These are phyloP conservation scores for Blastobotrys buckinghamii DNA, from an alignment of 1,139 yeast species.

Conservation along the genomic window DNA sequence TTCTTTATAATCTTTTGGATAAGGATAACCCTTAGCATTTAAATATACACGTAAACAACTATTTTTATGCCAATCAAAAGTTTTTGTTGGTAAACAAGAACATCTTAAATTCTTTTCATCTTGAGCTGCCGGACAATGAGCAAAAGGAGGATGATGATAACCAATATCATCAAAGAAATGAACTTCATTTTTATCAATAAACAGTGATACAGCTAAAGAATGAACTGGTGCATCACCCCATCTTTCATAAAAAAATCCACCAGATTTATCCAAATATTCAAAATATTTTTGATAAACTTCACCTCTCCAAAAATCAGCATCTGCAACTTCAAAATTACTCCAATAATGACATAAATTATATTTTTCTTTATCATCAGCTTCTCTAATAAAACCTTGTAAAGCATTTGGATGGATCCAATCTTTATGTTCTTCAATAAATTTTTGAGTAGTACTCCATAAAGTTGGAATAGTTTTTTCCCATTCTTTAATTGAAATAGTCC, in stretches of 20 bases:
- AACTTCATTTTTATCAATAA: slow-evolving; percentile 56
- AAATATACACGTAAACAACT: slow-evolving; percentile 24
- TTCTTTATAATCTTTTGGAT: slow-evolving; percentile 13
- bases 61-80: slow-evolving; percentile 25
- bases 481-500: slow-evolving; percentile 61
- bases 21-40: slow-evolving; percentile 16
- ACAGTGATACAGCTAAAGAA: slow-evolving; percentile 72
- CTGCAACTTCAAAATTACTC: slow-evolving; percentile 86
- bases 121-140: slow-evolving; percentile 55
- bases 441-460: slow-evolving; percentile 50
- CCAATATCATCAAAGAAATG: slow-evolving; percentile 83
- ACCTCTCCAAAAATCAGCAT: slow-evolving; percentile 69
- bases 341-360: slow-evolving; percentile 85
- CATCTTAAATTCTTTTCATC: slow-evolving; percentile 20
- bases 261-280: slow-evolving; percentile 62
- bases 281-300: slow-evolving; percentile 63
- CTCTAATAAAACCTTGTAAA: slow-evolving; percentile 64
- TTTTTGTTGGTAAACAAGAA: slow-evolving; percentile 18
- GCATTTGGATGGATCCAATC: slow-evolving; percentile 58
- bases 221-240: slow-evolving; percentile 98
- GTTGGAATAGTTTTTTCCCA: slow-evolving; percentile 52
- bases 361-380: slow-evolving; percentile 42
- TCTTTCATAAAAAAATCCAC: slow-evolving; percentile 89
- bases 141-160: slow-evolving; percentile 69
- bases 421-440: slow-evolving; percentile 38